Evolutionary conservation across 2,329 filamentous ascomycete species (phyloP), one percentile per base, ranked within the genome.

Genomic region (Alternaria infectoria): DNA sequence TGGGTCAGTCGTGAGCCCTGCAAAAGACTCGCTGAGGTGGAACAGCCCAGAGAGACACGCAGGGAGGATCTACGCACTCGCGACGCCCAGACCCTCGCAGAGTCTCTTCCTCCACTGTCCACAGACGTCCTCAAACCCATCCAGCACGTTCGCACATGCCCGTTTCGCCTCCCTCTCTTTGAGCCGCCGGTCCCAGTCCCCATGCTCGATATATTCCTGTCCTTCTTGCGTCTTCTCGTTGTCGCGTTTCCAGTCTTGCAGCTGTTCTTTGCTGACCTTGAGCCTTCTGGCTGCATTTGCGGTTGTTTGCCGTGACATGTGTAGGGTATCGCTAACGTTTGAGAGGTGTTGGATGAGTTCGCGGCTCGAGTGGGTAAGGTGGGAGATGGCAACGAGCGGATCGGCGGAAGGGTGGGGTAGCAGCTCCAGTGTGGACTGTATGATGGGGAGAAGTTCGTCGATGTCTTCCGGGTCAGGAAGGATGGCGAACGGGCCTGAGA

Each of bases 231-330:
- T 88, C 30, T 90, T 85, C 72, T 97, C 93, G 63, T 93, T 90
- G 74, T 98, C 96, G 62, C 88, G 88, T 67, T 90, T 88, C 83
- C 97, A 90, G 72, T 97, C 95, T 2, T 90, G 88, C 2, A 98
- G 90, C 64, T 97, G 88, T 77, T 97, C 94, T 71, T 91, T 92
- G 7, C 93, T 93, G 36, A 89, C 92, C 70, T 91, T 90, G 55
- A 99, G 83, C 47, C 93, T 88, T 59, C 96, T 86, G 3, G 91
- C 90, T 2, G 95, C 96, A 10, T 91, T 91, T 4, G 89, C 91
- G 0, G 93, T 96, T 1, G 92, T 91, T 80, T 98, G 95, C 12
- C 93, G 90, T 30, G 91, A 93, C 90, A 98, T 97, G 80, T 98
- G 95, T 32, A 99, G 85, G 4, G 93, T 94, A 78, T 99, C 96